A percentile compares a stretch with the other conserved stretches of the same genome.
phyloP scores from a whole-genome alignment of 805 yeast genomes.

The Ogataea kodamae region DNA sequence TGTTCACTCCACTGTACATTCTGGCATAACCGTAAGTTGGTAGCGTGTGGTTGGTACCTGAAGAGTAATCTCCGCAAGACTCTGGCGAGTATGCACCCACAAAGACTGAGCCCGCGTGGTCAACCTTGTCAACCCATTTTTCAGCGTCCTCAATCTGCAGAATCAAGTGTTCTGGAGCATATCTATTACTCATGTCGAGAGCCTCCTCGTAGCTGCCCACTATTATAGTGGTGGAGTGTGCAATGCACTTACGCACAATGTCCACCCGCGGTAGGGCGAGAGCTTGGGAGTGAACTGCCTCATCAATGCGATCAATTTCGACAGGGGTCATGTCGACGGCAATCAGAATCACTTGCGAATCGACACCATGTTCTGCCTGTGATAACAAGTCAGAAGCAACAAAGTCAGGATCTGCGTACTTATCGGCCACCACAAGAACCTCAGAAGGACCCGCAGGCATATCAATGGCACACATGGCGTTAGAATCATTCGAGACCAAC shows the following conservation, averaged over 20 bases:
- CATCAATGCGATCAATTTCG: slow-evolving; percentile 68
- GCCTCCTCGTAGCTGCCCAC: slow-evolving; percentile 77
- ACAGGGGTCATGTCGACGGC: slow-evolving; percentile 67
- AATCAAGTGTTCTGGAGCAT: slow-evolving; percentile 98
- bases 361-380: slow-evolving; percentile 98
- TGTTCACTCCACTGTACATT: slow-evolving; percentile 96
- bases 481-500: slow-evolving; percentile 93
- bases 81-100: slow-evolving; percentile 97
- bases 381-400: slow-evolving; percentile 96
- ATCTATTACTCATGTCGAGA: slow-evolving; percentile 77
- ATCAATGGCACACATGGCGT: slow-evolving; percentile 92
- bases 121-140: slow-evolving; percentile 64
- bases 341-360: slow-evolving; percentile 91
- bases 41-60: slow-evolving; percentile 97
- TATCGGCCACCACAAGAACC: slow-evolving; percentile 93
- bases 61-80: slow-evolving; percentile 96
- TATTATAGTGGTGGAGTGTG: slow-evolving; percentile 79
- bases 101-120: slow-evolving; percentile 94
- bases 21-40: slow-evolving; percentile 99
- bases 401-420: slow-evolving; percentile 83
- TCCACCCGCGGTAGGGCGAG: slow-evolving; percentile 82
- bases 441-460: slow-evolving; percentile 99
- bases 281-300: slow-evolving; percentile 84
- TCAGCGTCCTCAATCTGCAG: slow-evolving; percentile 82
- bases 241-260: slow-evolving; percentile 86